phyloP scores from a whole-genome alignment of 495 filamentous ascomycete genomes.

The Cercophora scortea region DNA sequence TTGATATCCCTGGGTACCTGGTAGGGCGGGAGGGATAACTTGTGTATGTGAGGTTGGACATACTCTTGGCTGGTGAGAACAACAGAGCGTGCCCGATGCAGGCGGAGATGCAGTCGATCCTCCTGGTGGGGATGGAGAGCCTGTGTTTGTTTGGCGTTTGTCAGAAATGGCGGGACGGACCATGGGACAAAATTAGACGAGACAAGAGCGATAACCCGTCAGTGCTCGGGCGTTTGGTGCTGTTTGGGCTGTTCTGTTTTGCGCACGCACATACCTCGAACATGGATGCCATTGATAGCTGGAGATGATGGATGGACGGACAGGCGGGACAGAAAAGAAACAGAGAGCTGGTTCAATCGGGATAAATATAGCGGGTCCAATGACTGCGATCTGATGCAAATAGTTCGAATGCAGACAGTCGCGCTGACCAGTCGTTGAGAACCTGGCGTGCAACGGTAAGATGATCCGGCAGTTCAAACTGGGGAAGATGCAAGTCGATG shows the following conservation, averaged over 20 bases:
- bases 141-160: conserved; percentile 5
- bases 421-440: too few relatives aligned
- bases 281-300: conserved; percentile 21
- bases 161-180: neutral
- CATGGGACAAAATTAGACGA: neutral
- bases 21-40: too few relatives aligned
- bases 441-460: too few relatives aligned
- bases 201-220: neutral
- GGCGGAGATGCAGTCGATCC: conserved; percentile 52
- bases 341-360: too few relatives aligned
- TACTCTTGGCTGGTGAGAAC: conserved; percentile 70
- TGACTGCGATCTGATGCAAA: too few relatives aligned
- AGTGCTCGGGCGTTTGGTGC: neutral
- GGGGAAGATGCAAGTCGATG: too few relatives aligned
- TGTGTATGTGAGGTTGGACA: conserved; percentile 10
- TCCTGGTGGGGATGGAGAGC: conserved; percentile 43
- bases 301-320: neutral
- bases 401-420: too few relatives aligned
- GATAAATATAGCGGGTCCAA: too few relatives aligned
- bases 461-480: too few relatives aligned
- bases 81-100: conserved; percentile 79
- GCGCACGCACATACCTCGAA: conserved; percentile 14
- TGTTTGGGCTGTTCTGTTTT: neutral
- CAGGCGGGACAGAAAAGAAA: neutral
- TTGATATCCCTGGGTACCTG: too few relatives aligned